Evolutionary conservation across 2,329 filamentous ascomycete genomes (phyloP).

Genomic region (Penicillium sp.): DNA sequence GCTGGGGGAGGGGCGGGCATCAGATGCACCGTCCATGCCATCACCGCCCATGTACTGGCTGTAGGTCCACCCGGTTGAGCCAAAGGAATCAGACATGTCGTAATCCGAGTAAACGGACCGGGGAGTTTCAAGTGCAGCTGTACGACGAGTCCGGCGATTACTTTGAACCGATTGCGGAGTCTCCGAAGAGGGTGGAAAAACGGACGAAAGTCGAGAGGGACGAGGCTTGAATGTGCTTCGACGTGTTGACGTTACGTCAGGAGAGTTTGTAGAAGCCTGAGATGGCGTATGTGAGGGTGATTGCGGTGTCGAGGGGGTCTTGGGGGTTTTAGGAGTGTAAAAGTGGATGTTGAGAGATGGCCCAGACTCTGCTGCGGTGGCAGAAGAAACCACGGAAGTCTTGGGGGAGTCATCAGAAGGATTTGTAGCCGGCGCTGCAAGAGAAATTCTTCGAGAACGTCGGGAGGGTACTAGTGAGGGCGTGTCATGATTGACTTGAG

Average conservation of each 20-base stretch:
- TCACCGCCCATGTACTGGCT: constrained; percentile 13
- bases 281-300: not conserved
- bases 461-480: constrained; percentile 11
- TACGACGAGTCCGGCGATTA: constrained; percentile 14
- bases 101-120: constrained; percentile 7
- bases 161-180: constrained; percentile 7
- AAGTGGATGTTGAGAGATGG: constrained; percentile 11
- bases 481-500: constrained; percentile 7
- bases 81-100: constrained; percentile 12
- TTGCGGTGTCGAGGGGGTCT: not conserved
- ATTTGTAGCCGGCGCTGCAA: constrained; percentile 4
- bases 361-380: constrained; percentile 7
- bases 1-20: constrained; percentile 12
- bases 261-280: not conserved
- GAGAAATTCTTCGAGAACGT: constrained; percentile 15
- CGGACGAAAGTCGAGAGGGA: constrained; percentile 19
- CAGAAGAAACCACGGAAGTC: constrained; percentile 5
- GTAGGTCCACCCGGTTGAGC: constrained; percentile 9
- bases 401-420: constrained; percentile 8
- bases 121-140: constrained; percentile 10
- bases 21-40: constrained; percentile 8
- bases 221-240: constrained; percentile 16
- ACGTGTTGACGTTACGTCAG: constrained; percentile 10
- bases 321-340: constrained; percentile 9
- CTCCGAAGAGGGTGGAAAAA: constrained; percentile 17